Evolutionary conservation across 805 yeast genomes (phyloP).

Genomic region (Ogataea pilisensis): DNA sequence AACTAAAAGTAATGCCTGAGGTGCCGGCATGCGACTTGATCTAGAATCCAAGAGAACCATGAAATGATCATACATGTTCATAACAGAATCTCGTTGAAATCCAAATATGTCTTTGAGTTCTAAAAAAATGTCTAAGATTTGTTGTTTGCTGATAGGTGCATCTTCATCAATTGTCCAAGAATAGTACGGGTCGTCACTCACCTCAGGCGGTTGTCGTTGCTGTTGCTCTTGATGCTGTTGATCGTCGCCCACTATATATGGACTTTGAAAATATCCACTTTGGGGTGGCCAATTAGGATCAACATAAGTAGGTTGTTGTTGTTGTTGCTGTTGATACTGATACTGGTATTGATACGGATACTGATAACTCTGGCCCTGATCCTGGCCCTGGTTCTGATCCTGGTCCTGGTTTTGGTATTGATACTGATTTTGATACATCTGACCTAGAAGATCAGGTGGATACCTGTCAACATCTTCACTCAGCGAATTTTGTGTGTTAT

Average conservation of each 20-base stretch:
- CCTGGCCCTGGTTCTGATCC: too few species aligned
- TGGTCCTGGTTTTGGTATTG: background rate
- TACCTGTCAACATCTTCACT: background rate
- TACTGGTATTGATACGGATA: background rate
- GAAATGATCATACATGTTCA: slow-evolving; percentile 77
- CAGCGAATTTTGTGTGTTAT: background rate
- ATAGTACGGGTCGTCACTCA: slow-evolving; percentile 41
- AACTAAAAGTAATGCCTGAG: slow-evolving; percentile 64
- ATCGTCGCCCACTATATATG: background rate
- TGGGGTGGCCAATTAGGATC: too few species aligned
- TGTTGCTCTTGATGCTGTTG: slow-evolving; percentile 9
- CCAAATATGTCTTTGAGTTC: slow-evolving; percentile 67
- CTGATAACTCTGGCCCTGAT: background rate
- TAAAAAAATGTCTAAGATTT: slow-evolving; percentile 57
- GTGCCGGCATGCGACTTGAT: slow-evolving; percentile 71
- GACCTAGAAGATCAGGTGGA: background rate
- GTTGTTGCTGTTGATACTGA: background rate
- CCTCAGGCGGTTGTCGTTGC: slow-evolving; percentile 6
- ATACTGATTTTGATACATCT: background rate
- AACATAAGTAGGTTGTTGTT: too few species aligned
- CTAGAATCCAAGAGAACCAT: slow-evolving; percentile 83
- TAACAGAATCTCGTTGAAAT: slow-evolving; percentile 74
- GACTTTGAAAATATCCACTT: background rate
- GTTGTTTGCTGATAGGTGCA: slow-evolving; percentile 68
- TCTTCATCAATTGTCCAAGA: slow-evolving; percentile 58